Evolutionary conservation across 2,329 filamentous ascomycete species (phyloP), one percentile per base, ranked within the genome.

Genomic region (Sporothrix sp.): DNA sequence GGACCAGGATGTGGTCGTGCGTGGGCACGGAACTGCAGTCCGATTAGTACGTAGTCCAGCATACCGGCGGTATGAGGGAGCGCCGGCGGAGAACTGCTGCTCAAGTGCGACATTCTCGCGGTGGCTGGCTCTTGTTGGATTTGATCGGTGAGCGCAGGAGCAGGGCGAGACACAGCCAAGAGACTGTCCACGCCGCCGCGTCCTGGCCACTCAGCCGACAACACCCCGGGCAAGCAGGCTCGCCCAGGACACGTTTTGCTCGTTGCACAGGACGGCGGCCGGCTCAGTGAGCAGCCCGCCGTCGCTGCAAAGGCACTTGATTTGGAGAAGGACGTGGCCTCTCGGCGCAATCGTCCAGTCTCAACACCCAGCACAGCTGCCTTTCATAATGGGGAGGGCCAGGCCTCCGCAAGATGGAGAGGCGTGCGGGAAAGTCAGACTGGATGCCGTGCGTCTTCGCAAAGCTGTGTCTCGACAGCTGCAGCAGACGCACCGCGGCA

Each of bases 51-150:
- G 78, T 79, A 76, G 76, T 80, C 79, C 82, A 76, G 70, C 74
- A 79, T 74, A 78, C 75, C 46, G 76, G 68, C 74, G 71, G 50
- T 42, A 47, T 47, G 45, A 73, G 27, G 76, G 76, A 82, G 81
- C 85, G 85, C 85, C 84, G 81, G 82, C 82, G 82, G 81, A 89
- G 87, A 94, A 94, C 73, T 95, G 88, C 85, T 84, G 85, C 85
- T 82, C 78, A 74, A 83, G 75, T 72, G 86, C 87, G 81, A 83
- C 86, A 91, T 93, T 93, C 86, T 90, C 84, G 73, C 76, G 81
- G 80, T 85, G 84, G 79, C 79, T 81, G 74, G 90, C 86, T 90
- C 86, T 71, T 70, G 71, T 85, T 45, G 58, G 56, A 74, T 89
- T 91, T 90, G 60, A 85, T 88, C 82, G 73, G 82, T 88, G 85